Evolutionary conservation across 768 basidiomycete genomes (phyloP), one percentile per base, ranked within the genome.

Genomic region (Suillus placidus): DNA sequence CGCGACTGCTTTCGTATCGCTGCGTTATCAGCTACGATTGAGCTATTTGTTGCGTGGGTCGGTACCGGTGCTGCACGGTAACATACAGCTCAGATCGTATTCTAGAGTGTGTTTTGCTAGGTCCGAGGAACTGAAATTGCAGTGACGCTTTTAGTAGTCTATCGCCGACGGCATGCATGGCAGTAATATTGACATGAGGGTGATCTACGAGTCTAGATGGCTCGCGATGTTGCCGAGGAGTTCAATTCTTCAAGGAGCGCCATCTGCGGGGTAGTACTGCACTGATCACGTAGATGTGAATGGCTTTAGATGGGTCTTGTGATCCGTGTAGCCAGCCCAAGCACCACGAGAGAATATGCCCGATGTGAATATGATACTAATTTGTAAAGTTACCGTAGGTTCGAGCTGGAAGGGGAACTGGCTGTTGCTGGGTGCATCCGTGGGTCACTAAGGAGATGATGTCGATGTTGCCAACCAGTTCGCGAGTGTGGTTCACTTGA

Each of bases 21-120:
- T 60, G 40, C 58, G 58, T 60, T 60, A 60, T 60, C 58, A 60
- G 30, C 58, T 60, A 60, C 26, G 18, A 20, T 42, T 4, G 30
- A 32, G 40, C 40, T 60, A 40, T 60, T 38, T 26, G 16, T 38
- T 58, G 38, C 23, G 58, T 30, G 18, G 58, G 20, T 60, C 26
- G 58, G 40, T 20, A 42, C 16, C 58, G 18, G 18, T 60, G 40
- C 40, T 42, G 58, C 40, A 30, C 40, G 20, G 40, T 60, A 60
- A 7, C 26, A 60, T 60, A 42, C 26, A 32, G 26, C 58, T 60
- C 58, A 60, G 58, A 20, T 16, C 20, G 30, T 26, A 30, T 30
- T n/a, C 58, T 42, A 57, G 38, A 42, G 58, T 18, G 37, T 57
- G 12, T 57, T 23, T 9, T 38, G 10, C 26, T 10, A 60, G 58